Evolutionary conservation across 2,329 filamentous ascomycete genomes (phyloP).

Genomic region (Nigrospora oryzae): DNA sequence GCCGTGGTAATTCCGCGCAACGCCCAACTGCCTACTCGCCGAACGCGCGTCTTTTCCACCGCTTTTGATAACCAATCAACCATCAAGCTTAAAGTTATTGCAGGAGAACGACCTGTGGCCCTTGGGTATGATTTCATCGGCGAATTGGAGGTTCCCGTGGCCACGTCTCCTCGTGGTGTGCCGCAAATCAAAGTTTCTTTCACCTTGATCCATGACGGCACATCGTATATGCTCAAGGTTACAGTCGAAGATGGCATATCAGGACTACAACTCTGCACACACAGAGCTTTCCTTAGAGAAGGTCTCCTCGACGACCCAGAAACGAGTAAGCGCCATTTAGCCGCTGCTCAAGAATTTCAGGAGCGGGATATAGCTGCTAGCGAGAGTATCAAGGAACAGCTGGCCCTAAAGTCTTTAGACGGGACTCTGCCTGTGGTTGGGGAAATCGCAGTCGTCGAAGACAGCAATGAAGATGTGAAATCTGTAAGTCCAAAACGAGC

Average conservation of each 20-base stretch:
- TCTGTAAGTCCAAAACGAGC: too few species aligned
- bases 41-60: slow-evolving; percentile 98
- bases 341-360: slow-evolving; percentile 95
- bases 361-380: slow-evolving; percentile 98
- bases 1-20: slow-evolving; percentile 93
- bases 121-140: slow-evolving; percentile 97
- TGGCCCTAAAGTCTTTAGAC: too few species aligned
- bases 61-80: slow-evolving; percentile 94
- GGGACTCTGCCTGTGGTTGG: too few species aligned
- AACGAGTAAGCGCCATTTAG: slow-evolving; percentile 98
- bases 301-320: slow-evolving; percentile 71
- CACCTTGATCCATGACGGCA: slow-evolving; percentile 90
- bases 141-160: slow-evolving; percentile 98
- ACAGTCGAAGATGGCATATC: slow-evolving; percentile 96
- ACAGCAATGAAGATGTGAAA: too few species aligned
- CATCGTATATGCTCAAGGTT: slow-evolving; percentile 71
- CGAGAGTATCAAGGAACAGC: slow-evolving; percentile 73
- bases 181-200: slow-evolving; percentile 98
- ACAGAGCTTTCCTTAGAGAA: slow-evolving; percentile 99
- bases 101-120: slow-evolving; percentile 88
- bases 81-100: slow-evolving; percentile 89
- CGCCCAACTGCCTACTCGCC: slow-evolving; percentile 90
- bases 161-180: slow-evolving; percentile 88
- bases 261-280: slow-evolving; percentile 93
- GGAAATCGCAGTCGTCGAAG: too few species aligned